Base-by-base conservation (phyloP, 805 yeast genomes). In the Saturnispora quitensis region DNA sequence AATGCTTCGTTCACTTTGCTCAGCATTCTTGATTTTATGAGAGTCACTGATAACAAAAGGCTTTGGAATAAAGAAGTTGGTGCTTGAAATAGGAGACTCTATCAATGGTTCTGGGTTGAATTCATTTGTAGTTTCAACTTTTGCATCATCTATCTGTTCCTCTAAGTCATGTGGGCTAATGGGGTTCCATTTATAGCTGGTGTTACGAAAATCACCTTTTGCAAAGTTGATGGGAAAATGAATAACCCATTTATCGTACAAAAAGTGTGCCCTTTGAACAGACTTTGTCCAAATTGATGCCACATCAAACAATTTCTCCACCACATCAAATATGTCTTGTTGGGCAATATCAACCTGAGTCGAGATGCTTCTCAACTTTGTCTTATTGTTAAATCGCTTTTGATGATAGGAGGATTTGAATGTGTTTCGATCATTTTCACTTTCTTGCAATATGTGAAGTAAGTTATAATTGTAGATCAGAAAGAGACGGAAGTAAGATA, bases 221-320 rank as follows among this genome's bases (percentile, higher is more conserved):
- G 50, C 13, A 4, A 53, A 17, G 13, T 36, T 22, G 7, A 49
- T 17, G 0, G 73, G 73, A 12, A 68, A 63, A 55, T 73, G 72
- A 8, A 66, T 53, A 5, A 71, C 46, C 50, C 70, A 70, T 45
- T 74, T 56, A 53, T 73, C 73, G 54, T 68, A 67, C 40, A 68
- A 60, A 54, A 73, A 73, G 45, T 65, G 72, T 1, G 75, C 59
- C 50, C 69, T 57, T 13, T 57, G 45, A 68, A 70, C 66, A 2
- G 75, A 58, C 51, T 69, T 58, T 10, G 57, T 45, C 69, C 71
- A 67, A 3, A 61, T 36, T 27, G 57, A 62, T 7, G n/a, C 12
- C 5, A 55, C n/a, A 5, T 64, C 63, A 3, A 25, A 33, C 6
- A 59, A 10, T 3, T 28, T 49, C 3, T 47, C 46, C 13, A 66